Base-by-base conservation (phyloP, 495 filamentous ascomycete genomes). In the Aspergillus taichungensis region DNA sequence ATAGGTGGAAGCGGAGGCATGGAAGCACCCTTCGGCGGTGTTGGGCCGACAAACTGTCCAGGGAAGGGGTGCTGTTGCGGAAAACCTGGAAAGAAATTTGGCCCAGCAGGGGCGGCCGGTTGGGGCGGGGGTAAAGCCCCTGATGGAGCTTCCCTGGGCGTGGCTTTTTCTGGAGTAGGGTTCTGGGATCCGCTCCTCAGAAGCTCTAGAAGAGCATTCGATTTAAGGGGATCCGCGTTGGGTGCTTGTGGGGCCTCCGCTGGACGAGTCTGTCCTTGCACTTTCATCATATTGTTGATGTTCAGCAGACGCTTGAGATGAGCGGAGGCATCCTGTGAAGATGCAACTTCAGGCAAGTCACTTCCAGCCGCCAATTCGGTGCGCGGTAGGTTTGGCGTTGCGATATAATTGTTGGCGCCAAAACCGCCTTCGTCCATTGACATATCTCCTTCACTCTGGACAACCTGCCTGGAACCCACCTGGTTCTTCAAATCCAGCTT, bases 251-350 rank as follows among this genome's bases (percentile, higher is more conserved):
- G 34, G n/a, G 49, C 32, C 35, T 54, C 39, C 6, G 40, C 38
- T 27, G 35, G 24, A 28, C 53, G 52, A 10, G 42, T 8, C 34
- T 37, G 29, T 13, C 41, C 36, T 43, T 52, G 46, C 5, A 34
- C n/a, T 9, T 61, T 44, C 8, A 50, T 42, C 34, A 28, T 46
- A 40, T 68, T 69, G 38, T 77, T 76, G 29, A 84, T 76, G 40
- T 82, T 79, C 18, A 88, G 69, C 7, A 87, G 60, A 8, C 73
- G 75, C 42, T 79, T 82, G 5, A 88, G 63, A 41, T 84, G 78
- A 30, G 66, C 66, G 2, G 76, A 81, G n/a, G 76, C 80, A 38
- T 79, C 79, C 13, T 62, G 47, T 6, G 48, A 41, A 1, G 56
- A 50, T 13, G 64, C 50, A 18, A 67, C 62, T 49, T 69, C 68